These are phyloP conservation scores for Zalaria sp. DNA, from an alignment of 2,329 filamentous ascomycete species.

Conservation along the genomic window DNA sequence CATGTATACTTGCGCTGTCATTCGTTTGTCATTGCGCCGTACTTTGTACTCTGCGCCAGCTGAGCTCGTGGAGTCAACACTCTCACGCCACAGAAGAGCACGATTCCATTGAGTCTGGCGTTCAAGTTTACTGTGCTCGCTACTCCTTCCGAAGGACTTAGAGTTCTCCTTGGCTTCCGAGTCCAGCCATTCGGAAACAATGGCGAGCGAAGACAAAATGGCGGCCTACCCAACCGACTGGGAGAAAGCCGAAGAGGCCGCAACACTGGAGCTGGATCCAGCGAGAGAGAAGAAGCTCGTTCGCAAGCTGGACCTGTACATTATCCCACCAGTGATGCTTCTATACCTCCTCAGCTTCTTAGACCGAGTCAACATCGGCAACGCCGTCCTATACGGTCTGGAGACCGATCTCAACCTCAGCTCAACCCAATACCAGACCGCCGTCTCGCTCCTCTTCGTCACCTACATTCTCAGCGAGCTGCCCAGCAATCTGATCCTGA, in stretches of 20 bases:
- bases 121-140: too few species aligned
- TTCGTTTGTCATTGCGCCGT: too few species aligned
- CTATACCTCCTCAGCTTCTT: slow-evolving; percentile 65
- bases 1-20: too few species aligned
- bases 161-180: too few species aligned
- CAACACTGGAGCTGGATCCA: slow-evolving; percentile 2
- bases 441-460: slow-evolving; percentile 29
- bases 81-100: too few species aligned
- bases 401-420: slow-evolving; percentile 47
- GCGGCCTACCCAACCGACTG: background rate
- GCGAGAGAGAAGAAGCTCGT: slow-evolving; percentile 31
- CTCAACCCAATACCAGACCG: slow-evolving; percentile 53
- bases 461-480: slow-evolving; percentile 32
- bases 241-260: background rate
- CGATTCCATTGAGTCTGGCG: too few species aligned
- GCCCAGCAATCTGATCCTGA: slow-evolving; percentile 32
- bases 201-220: too few species aligned
- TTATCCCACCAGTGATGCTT: slow-evolving; percentile 53
- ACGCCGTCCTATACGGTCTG: slow-evolving; percentile 51
- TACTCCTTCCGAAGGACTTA: too few species aligned
- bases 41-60: too few species aligned
- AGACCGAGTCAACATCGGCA: slow-evolving; percentile 39
- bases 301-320: slow-evolving; percentile 48
- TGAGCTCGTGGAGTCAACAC: too few species aligned
- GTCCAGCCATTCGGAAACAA: too few species aligned